A percentile compares a stretch with the other conserved stretches of the same genome.
Evolutionary conservation across 306 rosid genomes (phyloP).

Genomic region (Echinosophora koreensis): DNA sequence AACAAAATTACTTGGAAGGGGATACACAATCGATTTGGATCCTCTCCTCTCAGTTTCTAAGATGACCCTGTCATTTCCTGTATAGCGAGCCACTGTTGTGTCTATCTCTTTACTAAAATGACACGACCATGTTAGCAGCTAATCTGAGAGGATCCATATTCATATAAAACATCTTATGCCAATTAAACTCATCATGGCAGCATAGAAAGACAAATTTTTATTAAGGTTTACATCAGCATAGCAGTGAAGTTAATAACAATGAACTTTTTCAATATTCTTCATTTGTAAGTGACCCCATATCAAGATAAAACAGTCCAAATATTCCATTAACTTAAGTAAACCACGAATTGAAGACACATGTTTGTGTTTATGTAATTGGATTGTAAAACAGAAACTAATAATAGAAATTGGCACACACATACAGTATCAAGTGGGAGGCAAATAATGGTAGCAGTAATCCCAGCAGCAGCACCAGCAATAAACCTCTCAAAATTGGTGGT

Average conservation of each 20-base stretch:
- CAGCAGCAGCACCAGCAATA: slow-evolving; percentile 96
- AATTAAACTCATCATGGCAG: slow-evolving; percentile 3
- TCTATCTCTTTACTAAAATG: slow-evolving; percentile 15
- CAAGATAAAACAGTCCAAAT: slow-evolving; percentile 27
- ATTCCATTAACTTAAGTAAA: slow-evolving; percentile 6
- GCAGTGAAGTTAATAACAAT: slow-evolving; percentile 15
- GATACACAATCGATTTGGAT: slow-evolving; percentile 22
- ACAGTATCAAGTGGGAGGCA: slow-evolving; percentile 98
- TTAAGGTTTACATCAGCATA: slow-evolving; percentile 2
- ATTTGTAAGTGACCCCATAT: background rate
- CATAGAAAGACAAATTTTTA: slow-evolving; percentile 7
- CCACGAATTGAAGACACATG: slow-evolving; percentile 29
- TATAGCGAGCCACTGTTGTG: background rate
- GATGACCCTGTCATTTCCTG: background rate
- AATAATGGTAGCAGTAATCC: slow-evolving; percentile 80
- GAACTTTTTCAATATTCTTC: background rate
- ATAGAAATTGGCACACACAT: slow-evolving; percentile 57
- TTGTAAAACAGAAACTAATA: slow-evolving; percentile 21
- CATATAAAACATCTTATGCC: slow-evolving; percentile 26
- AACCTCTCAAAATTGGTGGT: slow-evolving; percentile 92
- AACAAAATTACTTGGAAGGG: slow-evolving; percentile 25
- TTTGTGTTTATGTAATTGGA: slow-evolving; percentile 1
- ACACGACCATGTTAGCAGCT: background rate
- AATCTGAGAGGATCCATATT: slow-evolving; percentile 16
- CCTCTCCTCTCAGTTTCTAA: slow-evolving; percentile 34